Evolutionary conservation across 345 rosid genomes (phyloP).

Genomic region (Populus alba): DNA sequence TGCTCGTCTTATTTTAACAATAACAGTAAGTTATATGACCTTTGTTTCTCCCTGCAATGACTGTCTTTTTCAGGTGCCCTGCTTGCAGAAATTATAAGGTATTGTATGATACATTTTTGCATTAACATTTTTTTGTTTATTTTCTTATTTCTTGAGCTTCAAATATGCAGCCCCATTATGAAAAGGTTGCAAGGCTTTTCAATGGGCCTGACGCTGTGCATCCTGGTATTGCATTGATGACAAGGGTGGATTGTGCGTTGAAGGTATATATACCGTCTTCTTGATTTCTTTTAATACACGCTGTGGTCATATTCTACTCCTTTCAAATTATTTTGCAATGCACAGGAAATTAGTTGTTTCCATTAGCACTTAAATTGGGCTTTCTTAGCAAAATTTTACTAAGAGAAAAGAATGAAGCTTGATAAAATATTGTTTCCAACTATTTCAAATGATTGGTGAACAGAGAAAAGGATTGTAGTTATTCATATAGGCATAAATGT

Average conservation of each 20-base stretch:
- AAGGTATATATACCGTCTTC: slow-evolving; percentile 53
- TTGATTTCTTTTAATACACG: background rate
- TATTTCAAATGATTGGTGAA: background rate
- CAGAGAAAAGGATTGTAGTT: background rate
- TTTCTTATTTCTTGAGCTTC: slow-evolving; percentile 21
- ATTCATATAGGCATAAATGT: background rate
- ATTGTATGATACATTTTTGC: slow-evolving; percentile 14
- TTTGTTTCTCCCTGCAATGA: slow-evolving; percentile 10
- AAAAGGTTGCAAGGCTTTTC: slow-evolving; percentile 91
- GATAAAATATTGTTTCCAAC: background rate
- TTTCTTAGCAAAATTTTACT: background rate
- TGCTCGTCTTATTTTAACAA: background rate
- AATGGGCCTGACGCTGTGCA: slow-evolving; percentile 80
- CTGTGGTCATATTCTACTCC: background rate
- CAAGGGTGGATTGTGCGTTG: slow-evolving; percentile 87
- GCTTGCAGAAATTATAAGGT: slow-evolving; percentile 99
- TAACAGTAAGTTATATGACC: slow-evolving; percentile 3
- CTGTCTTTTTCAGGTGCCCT: slow-evolving; percentile 76
- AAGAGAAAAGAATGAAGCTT: background rate
- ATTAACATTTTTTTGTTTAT: background rate
- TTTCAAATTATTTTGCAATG: background rate
- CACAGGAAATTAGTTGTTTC: background rate
- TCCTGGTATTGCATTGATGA: slow-evolving; percentile 79
- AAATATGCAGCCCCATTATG: slow-evolving; percentile 79
- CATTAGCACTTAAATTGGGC: background rate